Conservation (phyloP, 768 basidiomycete species). For the Wakefieldia striispora region DNA sequence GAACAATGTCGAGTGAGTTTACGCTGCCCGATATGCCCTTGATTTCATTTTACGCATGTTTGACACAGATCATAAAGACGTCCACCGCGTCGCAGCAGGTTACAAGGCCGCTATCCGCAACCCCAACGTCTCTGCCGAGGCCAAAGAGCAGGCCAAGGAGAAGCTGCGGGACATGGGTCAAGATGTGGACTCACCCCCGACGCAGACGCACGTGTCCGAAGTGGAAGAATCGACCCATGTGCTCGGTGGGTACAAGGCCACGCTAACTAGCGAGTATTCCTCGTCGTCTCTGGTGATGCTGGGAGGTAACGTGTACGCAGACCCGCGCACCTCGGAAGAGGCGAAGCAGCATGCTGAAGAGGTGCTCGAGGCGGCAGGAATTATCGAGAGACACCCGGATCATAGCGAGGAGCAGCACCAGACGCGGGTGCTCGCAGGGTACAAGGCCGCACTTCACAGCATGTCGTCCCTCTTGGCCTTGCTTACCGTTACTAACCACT, state of each 20-base stretch:
- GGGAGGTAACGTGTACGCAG: slow-evolving; percentile 20
- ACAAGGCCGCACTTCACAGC: slow-evolving; percentile 56
- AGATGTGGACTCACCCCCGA: not conserved
- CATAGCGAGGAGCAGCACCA: slow-evolving; percentile 39
- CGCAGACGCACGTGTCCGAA: not conserved
- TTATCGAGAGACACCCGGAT: slow-evolving; percentile 30
- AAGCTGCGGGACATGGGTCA: slow-evolving; percentile 43
- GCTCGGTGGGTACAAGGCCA: slow-evolving; percentile 51
- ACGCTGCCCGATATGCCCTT: too few species aligned
- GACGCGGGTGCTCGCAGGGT: slow-evolving; percentile 50
- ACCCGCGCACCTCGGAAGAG: slow-evolving; percentile 42
- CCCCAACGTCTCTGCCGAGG: slow-evolving; percentile 54
- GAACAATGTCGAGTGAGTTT: not conserved
- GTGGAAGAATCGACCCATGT: slow-evolving; percentile 19
- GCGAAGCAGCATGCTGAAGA: slow-evolving; percentile 57
- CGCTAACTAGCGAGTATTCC: slow-evolving; percentile 38
- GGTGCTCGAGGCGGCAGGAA: slow-evolving; percentile 46
- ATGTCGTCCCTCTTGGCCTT: slow-evolving; percentile 4
- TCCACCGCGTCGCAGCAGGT: slow-evolving; percentile 50
- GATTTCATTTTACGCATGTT: too few species aligned
- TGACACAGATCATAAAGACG: slow-evolving; percentile 35
- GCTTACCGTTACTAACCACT: not conserved
- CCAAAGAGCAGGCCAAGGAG: slow-evolving; percentile 47
- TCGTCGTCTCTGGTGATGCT: not conserved
- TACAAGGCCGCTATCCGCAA: slow-evolving; percentile 59